Evolutionary conservation across 2,329 filamentous ascomycete species (phyloP), one percentile per base, ranked within the genome.

Genomic region (Aspergillus udagawae): DNA sequence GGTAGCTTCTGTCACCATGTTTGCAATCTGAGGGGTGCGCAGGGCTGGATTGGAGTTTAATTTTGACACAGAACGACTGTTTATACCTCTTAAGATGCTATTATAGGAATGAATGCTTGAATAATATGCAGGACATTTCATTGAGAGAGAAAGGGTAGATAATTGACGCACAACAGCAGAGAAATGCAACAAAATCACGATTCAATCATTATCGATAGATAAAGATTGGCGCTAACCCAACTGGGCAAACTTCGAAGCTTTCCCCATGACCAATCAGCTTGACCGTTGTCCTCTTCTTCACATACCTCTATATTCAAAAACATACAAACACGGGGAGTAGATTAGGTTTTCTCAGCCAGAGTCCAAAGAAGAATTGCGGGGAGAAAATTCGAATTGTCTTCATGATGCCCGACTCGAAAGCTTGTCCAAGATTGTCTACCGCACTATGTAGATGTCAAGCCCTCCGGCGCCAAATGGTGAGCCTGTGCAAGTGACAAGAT

Each of bases 1-100:
- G 55, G 51, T 58, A 28, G 20, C 55, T 14, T 53, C 52, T 32
- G 64, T 70, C 9, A 72, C 69, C 72, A 75, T 74, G 35, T 54
- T 60, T 56, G 63, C 63, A 29, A 63, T 54, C 35, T 27, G 59
- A 49, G 55, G 53, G 55, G 57, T 56, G 62, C 62, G 53, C 50
- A 55, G 50, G 42, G 50, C 21, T 27, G 21, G 12, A 25, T 12
- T 21, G 21, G 23, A 3, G 44, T 14, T 7, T 12, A 23, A 8
- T 7, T 14, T 27, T 23, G 44, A 27, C 12, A n/a, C 4, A 5
- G 7, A 12, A 17, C 44, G 23, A 23, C 12, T 4, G 44, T 21
- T 7, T 27, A 14, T 17, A 25, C 12, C 1, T 47, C 5, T 47
- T 23, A 25, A 3, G 14, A 25, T 3, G 12, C 5, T 47, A 47